Conservation (phyloP, 768 basidiomycete genomes). For the Lyophyllum decastes region DNA sequence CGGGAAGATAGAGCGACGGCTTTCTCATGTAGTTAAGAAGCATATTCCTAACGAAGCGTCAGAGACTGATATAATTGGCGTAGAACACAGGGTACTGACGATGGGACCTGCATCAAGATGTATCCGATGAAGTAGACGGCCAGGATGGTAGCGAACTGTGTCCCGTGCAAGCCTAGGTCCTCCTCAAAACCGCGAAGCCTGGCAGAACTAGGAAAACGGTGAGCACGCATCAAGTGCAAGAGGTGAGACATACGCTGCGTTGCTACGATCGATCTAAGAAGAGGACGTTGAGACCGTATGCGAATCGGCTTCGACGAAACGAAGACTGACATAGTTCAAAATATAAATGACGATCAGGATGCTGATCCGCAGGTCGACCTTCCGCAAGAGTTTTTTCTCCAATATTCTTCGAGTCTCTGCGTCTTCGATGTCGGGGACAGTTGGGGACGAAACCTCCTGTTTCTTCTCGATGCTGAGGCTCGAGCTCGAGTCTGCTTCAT, state of each 20-base stretch:
- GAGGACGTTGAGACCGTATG: background rate
- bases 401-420: conserved; percentile 3
- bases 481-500: background rate
- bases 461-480: background rate
- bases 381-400: conserved; percentile 28
- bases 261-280: background rate
- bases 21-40: conserved; percentile 53
- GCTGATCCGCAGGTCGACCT: conserved; percentile 40
- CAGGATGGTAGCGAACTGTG: conserved; percentile 50
- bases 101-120: conserved; percentile 33
- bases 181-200: conserved; percentile 53
- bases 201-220: conserved; percentile 42
- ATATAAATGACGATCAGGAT: conserved; percentile 27
- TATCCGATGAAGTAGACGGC: conserved; percentile 47
- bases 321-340: conserved; percentile 20
- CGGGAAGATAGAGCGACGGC: conserved; percentile 56
- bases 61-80: conserved; percentile 17
- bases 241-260: background rate
- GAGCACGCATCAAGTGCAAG: background rate
- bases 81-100: conserved; percentile 12
- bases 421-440: background rate
- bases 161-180: conserved; percentile 47
- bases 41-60: conserved; percentile 53
- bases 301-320: too few relatives aligned
- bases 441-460: background rate